Evolutionary conservation across 768 basidiomycete genomes (phyloP), one percentile per base, ranked within the genome.

Genomic region (Lactifluus volemus): DNA sequence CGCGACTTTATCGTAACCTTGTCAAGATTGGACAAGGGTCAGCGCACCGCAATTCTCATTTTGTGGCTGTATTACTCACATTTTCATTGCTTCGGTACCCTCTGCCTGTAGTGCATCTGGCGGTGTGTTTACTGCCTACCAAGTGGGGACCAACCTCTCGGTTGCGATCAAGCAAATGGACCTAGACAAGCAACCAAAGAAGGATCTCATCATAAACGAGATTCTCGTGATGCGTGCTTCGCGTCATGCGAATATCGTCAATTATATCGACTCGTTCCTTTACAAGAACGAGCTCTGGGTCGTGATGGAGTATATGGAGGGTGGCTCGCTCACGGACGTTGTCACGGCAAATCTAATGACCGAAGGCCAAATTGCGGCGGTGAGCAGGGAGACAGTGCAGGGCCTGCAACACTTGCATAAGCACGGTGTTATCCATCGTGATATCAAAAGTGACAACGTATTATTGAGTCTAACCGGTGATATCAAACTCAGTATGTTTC

Each of bases 161-260:
- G 97, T 98, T 38, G 97, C 97, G 45, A 99, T 99, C 82, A 99
- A 99, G 75, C 96, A 98, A 75, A 99, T 98, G 97, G 97, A 99
- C 78, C 81, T 99, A 34, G 95, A 98, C 74, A 97, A 98, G 77
- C 97, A 98, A 70, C 97, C 97, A 45, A 98, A 98, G 81, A 98
- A 98, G 75, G 96, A 98, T 71, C 81, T 99, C 53, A 98, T 99
- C 77, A 98, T 99, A 78, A 98, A 99, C 74, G 97, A 99, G 75
- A 98, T 98, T 67, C 84, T 99, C 65, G 97, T 98, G 70, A 98
- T 99, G 97, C 90, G 95, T 25, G 86, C 92, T 25, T 91, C 90
- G 17, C 82, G 91, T 39, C 95, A 98, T 72, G 93, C 94, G n/a
- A 99, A 99, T 71, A 98, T 98, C 67, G 96, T 99, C 77, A 98